Evolutionary conservation across 1,139 yeast genomes (phyloP).

Genomic region (Candida mesenterica): DNA sequence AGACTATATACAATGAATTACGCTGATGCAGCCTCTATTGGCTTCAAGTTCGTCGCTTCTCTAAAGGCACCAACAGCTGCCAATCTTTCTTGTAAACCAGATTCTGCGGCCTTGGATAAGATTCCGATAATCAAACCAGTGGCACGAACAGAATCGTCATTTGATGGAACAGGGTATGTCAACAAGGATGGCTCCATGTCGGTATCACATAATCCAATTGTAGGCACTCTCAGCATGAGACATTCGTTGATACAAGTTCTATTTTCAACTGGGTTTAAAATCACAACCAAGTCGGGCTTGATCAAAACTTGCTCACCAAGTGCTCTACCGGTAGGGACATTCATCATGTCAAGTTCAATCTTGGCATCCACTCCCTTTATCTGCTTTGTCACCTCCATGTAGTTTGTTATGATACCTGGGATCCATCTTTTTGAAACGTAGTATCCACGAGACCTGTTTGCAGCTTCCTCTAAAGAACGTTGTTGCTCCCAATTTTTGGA

Average conservation of each 20-base stretch:
- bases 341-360: conserved; percentile 40
- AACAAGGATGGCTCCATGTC: conserved; percentile 87
- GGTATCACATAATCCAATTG: conserved; percentile 91
- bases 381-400: conserved; percentile 72
- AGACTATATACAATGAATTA: conserved; percentile 1
- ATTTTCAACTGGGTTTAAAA: conserved; percentile 87
- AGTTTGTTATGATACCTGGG: conserved; percentile 92
- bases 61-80: conserved; percentile 3
- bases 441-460: conserved; percentile 72
- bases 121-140: conserved; percentile 79
- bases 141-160: conserved; percentile 88
- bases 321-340: conserved; percentile 54
- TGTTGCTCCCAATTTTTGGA: conserved; percentile 66
- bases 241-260: conserved; percentile 82
- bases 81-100: conserved; percentile 61
- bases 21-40: not conserved
- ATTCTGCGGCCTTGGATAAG: conserved; percentile 79
- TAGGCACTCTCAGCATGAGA: conserved; percentile 78
- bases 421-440: conserved; percentile 88
- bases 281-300: conserved; percentile 85
- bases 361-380: conserved; percentile 59
- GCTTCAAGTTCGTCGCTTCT: not conserved
- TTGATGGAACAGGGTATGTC: conserved; percentile 94
- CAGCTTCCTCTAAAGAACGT: conserved; percentile 75
- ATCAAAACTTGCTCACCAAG: conserved; percentile 51